Conservation (phyloP, 805 yeast genomes). For the Kodamaea leandrae region DNA sequence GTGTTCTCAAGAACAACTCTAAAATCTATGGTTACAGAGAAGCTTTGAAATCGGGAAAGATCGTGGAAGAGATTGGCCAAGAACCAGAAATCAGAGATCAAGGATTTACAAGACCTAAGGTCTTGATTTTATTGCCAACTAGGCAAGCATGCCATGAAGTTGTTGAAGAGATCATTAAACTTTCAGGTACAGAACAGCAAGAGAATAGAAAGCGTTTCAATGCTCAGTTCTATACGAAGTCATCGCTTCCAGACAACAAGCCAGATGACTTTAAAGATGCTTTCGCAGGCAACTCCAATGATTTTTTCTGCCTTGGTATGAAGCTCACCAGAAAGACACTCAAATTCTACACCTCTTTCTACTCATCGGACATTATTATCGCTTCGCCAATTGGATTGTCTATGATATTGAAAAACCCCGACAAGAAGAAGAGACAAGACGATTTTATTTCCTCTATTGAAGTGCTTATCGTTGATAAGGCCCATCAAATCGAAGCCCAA, state of each 20-base stretch:
- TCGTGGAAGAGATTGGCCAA: constrained; percentile 32
- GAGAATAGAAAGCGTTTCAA: constrained; percentile 79
- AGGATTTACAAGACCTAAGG: constrained; percentile 93
- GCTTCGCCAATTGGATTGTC: constrained; percentile 89
- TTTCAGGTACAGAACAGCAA: constrained; percentile 69
- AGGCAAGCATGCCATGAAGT: constrained; percentile 72
- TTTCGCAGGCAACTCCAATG: constrained; percentile 88
- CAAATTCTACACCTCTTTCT: constrained; percentile 79
- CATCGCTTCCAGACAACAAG: constrained; percentile 51
- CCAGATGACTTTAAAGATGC: constrained; percentile 79
- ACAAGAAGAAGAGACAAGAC: constrained; percentile 56
- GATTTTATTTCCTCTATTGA: constrained; percentile 92
- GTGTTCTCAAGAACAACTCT: constrained; percentile 73
- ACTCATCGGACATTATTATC: constrained; percentile 78
- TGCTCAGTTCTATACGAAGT: constrained; percentile 60
- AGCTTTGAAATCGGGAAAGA: constrained; percentile 33
- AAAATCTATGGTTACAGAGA: constrained; percentile 47
- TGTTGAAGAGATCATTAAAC: constrained; percentile 55
- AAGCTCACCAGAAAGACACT: constrained; percentile 86
- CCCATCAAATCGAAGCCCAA: constrained; percentile 86
- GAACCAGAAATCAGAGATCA: constrained; percentile 80
- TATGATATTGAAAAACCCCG: constrained; percentile 66
- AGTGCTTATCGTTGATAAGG: constrained; percentile 72
- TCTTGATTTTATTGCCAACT: constrained; percentile 78
- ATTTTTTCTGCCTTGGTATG: constrained; percentile 86